Evolutionary conservation across 257 asterid genomes (phyloP).

Genomic region (Cordia subcordata): DNA sequence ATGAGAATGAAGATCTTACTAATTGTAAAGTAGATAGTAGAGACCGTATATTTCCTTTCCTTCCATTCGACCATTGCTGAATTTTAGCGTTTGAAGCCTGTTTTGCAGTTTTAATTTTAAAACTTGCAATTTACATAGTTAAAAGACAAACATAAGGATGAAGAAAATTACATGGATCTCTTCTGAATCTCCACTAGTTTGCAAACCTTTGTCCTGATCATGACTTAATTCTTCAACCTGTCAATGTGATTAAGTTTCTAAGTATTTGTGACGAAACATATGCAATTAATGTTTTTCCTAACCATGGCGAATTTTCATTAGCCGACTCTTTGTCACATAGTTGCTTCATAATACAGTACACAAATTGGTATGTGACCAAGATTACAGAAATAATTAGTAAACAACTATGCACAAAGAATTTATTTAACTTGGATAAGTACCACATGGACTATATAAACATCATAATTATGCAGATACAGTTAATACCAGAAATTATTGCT

Average conservation of each 20-base stretch:
- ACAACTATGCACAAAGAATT: no score
- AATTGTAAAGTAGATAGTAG: constrained; percentile 82
- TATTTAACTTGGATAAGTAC: no score
- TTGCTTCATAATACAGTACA: no score
- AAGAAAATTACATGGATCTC: constrained; percentile 45
- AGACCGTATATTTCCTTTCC: constrained; percentile 93
- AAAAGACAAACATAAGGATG: neutral
- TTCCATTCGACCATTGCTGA: constrained; percentile 81
- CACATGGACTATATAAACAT: neutral
- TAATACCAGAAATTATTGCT: neutral
- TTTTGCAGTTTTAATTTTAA: neutral
- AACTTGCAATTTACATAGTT: constrained; percentile 2
- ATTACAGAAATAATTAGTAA: no score
- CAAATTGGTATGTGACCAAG: no score
- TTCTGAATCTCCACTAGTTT: constrained; percentile 33
- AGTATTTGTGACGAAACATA: neutral
- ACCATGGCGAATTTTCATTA: no score
- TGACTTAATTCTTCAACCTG: constrained; percentile 73
- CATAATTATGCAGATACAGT: neutral
- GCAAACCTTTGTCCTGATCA: constrained; percentile 30
- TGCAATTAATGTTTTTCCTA: neutral
- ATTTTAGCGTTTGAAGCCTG: constrained; percentile 81
- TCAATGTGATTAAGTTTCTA: constrained; percentile 1
- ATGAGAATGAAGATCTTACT: constrained; percentile 35
- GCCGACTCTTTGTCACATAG: no score